Conservation (phyloP, 768 basidiomycete species). For the Clavaria fumosa region DNA sequence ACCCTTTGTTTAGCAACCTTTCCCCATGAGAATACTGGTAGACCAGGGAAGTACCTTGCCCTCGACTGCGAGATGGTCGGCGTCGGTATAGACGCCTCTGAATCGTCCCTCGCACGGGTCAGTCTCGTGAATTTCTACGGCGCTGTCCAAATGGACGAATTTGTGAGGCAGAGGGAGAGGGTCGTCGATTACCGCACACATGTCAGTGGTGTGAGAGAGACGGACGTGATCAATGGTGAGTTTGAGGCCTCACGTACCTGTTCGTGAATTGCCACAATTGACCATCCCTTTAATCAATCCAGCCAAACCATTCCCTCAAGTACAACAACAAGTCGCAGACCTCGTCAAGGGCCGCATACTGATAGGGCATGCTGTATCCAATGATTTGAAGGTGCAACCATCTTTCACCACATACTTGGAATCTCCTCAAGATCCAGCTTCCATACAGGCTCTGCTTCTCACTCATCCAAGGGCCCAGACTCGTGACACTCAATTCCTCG, state of each 20-base stretch:
- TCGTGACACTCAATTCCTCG: conserved; percentile 56
- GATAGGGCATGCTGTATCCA: conserved; percentile 82
- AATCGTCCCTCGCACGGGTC: conserved; percentile 79
- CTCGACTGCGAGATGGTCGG: conserved; percentile 99
- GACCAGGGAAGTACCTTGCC: conserved; percentile 62
- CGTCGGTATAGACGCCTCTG: conserved; percentile 66
- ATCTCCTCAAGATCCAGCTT: conserved; percentile 7
- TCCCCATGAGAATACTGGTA: conserved; percentile 15
- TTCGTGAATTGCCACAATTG: neutral
- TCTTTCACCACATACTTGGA: neutral
- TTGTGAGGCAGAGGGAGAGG: conserved; percentile 71
- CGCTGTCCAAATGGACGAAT: conserved; percentile 62
- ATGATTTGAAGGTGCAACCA: conserved; percentile 72
- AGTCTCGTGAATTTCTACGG: conserved; percentile 86
- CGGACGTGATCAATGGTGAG: conserved; percentile 57
- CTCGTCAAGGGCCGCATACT: conserved; percentile 65
- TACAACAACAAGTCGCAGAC: conserved; percentile 66
- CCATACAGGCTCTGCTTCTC: conserved; percentile 44
- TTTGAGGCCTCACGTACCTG: conserved; percentile 3
- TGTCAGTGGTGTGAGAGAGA: conserved; percentile 68
- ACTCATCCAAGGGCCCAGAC: conserved; percentile 50
- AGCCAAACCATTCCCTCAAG: conserved; percentile 67
- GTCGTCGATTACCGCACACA: conserved; percentile 90
- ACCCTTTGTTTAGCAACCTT: conserved; percentile 5
- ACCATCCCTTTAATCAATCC: conserved; percentile 1